These are phyloP conservation scores for Gillenia trifoliata DNA, from an alignment of 306 rosid species.

Conservation along the genomic window DNA sequence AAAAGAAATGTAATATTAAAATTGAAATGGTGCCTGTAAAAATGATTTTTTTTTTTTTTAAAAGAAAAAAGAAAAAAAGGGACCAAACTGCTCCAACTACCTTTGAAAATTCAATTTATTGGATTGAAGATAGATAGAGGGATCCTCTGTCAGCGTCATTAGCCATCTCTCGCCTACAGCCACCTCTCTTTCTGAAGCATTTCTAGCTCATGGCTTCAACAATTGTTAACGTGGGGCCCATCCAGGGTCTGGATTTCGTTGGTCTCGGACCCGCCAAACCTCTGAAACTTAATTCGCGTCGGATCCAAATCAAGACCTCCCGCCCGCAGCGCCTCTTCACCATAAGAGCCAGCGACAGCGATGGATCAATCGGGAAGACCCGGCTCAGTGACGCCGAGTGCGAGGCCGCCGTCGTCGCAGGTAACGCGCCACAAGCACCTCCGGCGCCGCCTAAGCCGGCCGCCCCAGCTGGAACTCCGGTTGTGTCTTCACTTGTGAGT, in stretches of 20 bases:
- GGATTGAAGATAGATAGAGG: background rate
- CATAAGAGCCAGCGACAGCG: slow-evolving; percentile 43
- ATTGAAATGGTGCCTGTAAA: no score
- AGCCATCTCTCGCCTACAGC: background rate
- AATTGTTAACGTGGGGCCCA: slow-evolving; percentile 39
- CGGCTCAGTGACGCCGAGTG: slow-evolving; percentile 61
- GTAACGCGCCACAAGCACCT: slow-evolving; percentile 73
- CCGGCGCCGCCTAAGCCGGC: slow-evolving; percentile 75
- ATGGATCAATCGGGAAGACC: slow-evolving; percentile 31
- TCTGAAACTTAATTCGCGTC: slow-evolving; percentile 26
- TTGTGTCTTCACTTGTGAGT: slow-evolving; percentile 73
- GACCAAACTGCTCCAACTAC: no score
- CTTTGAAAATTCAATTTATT: background rate
- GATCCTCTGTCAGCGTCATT: slow-evolving; percentile 1
- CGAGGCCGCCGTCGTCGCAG: slow-evolving; percentile 84
- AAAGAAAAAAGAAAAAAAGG: no score
- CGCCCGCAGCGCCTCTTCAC: slow-evolving; percentile 30
- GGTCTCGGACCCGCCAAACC: slow-evolving; percentile 34
- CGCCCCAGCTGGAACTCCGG: slow-evolving; percentile 81
- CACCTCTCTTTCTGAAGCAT: background rate
- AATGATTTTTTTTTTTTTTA: no score
- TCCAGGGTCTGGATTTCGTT: slow-evolving; percentile 41
- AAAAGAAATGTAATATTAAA: no score
- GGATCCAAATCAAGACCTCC: slow-evolving; percentile 22
- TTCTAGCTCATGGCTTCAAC: slow-evolving; percentile 48